Percentiles rank a stretch among this genome's conserved stretches.
Conservation (phyloP, 2,329 filamentous ascomycete genomes). For the Aspergillus piperis region DNA sequence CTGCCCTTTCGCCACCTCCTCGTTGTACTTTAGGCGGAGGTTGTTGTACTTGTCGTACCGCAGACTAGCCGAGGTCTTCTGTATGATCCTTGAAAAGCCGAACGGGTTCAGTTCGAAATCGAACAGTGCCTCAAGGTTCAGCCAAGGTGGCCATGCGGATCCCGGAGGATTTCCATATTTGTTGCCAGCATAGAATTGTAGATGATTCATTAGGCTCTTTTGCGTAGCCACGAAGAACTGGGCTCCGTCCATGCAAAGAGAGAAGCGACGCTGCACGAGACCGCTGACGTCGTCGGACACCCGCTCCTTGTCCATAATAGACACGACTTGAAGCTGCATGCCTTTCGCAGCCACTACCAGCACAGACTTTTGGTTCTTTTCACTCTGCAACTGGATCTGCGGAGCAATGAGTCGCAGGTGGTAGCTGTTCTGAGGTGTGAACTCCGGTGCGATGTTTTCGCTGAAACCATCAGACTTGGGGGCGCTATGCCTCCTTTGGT, state of each 20-base stretch:
- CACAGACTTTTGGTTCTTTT: conserved; percentile 97
- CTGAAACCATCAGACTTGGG: conserved; percentile 56
- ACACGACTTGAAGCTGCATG: conserved; percentile 96
- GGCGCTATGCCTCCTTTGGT: conserved; percentile 44
- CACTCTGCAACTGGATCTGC: conserved; percentile 96
- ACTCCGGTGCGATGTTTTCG: conserved; percentile 81
- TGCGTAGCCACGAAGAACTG: conserved; percentile 98
- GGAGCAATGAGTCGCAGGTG: conserved; percentile 93
- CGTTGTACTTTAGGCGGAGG: conserved; percentile 93
- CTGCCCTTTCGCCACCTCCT: conserved; percentile 75
- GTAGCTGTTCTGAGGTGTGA: conserved; percentile 88
- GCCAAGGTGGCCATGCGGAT: conserved; percentile 95
- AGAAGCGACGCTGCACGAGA: conserved; percentile 89
- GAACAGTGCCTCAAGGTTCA: conserved; percentile 97
- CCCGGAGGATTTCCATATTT: conserved; percentile 83
- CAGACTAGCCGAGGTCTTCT: conserved; percentile 91
- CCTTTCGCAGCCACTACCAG: conserved; percentile 94
- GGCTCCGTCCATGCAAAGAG: conserved; percentile 93
- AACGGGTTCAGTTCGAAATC: conserved; percentile 92
- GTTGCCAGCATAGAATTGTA: conserved; percentile 93
- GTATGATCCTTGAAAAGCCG: conserved; percentile 96
- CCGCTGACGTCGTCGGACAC: conserved; percentile 92
- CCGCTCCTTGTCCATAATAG: conserved; percentile 95
- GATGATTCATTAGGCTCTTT: conserved; percentile 82
- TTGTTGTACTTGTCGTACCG: conserved; percentile 99